Percentiles rank a stretch among this genome's conserved stretches.
Conservation (phyloP, 768 basidiomycete species). For the Auriscalpium vulgare region DNA sequence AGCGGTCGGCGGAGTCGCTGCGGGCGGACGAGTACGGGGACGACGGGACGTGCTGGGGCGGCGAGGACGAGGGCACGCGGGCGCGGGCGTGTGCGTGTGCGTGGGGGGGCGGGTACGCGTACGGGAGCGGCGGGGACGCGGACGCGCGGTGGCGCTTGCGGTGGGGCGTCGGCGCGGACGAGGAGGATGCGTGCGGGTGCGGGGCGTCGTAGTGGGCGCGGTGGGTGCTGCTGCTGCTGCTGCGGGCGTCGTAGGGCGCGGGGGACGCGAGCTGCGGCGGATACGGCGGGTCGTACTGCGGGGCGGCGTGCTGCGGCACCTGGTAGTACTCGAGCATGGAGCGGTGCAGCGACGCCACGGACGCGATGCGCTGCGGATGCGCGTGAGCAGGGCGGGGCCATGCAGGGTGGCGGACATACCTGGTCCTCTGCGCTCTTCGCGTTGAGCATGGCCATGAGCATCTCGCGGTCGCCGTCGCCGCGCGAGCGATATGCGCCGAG, state of each 20-base stretch:
- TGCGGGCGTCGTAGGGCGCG: constrained; percentile 1
- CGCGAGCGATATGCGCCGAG: constrained; percentile 76
- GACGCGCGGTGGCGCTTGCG: constrained; percentile 16
- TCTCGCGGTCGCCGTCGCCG: constrained; percentile 88
- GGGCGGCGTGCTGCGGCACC: constrained; percentile 4
- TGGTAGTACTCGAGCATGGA: constrained; percentile 58
- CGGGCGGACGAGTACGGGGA: constrained; percentile 70
- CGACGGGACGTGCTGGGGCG: constrained; percentile 34
- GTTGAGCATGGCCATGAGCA: constrained; percentile 84
- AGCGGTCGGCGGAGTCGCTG: constrained; percentile 61
- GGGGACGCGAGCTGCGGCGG: neutral
- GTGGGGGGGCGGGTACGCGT: constrained; percentile 55
- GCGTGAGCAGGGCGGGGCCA: too few species aligned
- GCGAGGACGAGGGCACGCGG: constrained; percentile 7
- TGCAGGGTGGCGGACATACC: too few species aligned
- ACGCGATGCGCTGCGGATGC: constrained; percentile 52
- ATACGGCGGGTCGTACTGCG: constrained; percentile 2
- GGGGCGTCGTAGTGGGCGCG: neutral
- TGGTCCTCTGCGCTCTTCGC: constrained; percentile 93
- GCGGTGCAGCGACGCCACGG: constrained; percentile 60
- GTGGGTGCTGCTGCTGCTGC: neutral
- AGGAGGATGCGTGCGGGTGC: neutral
- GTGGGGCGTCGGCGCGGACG: neutral
- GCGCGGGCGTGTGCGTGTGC: too few species aligned
- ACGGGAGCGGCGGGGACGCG: constrained; percentile 10